Base-by-base conservation (phyloP, 2,329 filamentous ascomycete genomes). In the Fusarium pseudograminearum region DNA sequence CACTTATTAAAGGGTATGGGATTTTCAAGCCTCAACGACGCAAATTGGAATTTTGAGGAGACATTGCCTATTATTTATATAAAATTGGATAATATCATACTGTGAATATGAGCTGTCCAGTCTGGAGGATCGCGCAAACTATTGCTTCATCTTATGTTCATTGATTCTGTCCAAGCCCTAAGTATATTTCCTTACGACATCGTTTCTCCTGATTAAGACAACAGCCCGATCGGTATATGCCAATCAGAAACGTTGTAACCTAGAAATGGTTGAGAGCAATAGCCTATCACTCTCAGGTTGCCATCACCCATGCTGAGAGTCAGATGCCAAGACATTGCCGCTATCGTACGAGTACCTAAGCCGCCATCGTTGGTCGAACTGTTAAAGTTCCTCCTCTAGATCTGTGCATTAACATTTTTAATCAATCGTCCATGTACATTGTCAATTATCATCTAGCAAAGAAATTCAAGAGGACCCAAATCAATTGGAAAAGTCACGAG, bases 71-170 rank as follows among this genome's bases (percentile, higher is more conserved):
- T 2, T 1, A 1, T 30, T 5, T 30, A 30, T 30, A 30, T 2
- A 11, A 30, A 12, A 11, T 30, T 0, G 10, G 28, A 12, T 30
- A 30, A 30, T 30, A 30, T 30, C 28, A 30, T 30, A 4, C 28
- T 12, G 11, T 10, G 11, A 4, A 30, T 30, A 30, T 12, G 28
- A 30, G 28, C 28, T 30, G 28, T 30, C 0, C 9, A 11, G 0
- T 12, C 0, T 0, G 0, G 28, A 30, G 10, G 28, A 11, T 30
- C 28, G 28, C 10, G 0, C 28, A 30, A 30, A 30, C 28, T 4
- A 11, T 28, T 28, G 4, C 28, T 28, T 9, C 28, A 11, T 1
- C 10, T 30, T 11, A 30, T 30, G 28, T 28, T 9, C 4, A 28
- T 10, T 10, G 10, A 12, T 30, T 30, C 10, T 30, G 0, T 30